Evolutionary conservation across 257 asterid species (phyloP), one percentile per base, ranked within the genome.

Genomic region (Cordia subcordata): DNA sequence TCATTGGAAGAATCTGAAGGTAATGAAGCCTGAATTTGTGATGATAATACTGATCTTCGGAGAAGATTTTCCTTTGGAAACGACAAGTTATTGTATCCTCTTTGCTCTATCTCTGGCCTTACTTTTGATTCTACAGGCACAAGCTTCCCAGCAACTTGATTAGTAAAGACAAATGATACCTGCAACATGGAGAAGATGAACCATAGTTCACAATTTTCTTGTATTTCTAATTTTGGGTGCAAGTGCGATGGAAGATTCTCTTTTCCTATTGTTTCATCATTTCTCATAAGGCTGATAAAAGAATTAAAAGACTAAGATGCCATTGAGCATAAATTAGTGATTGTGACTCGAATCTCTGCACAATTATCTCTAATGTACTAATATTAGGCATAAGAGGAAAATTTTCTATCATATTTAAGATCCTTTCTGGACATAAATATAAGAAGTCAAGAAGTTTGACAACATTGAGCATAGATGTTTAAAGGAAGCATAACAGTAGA

Each of bases 111-210:
- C 56, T 51, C 63, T 51, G 81, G 69, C 68, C 73, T 84, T 57
- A 54, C 45, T 11, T 62, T 42, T 55, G 99, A 81, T 77, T 88
- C 99, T 23, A 88, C 49, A 21, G 99, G 97, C 60, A 79, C 86
- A 53, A 92, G 95, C 80, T 92, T 92, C 68, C 99, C 99, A 11
- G 57, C 88, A 44, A 92, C 82, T 87, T 92, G 97, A 73, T 85
- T 82, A 42, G 94, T 88, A 71, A 92, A 92, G 52, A 92, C 96
- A 82, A 88, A 92, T 15, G 99, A 86, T 60, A 92, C 94, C 97
- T 92, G 85, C 70, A 76, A 65, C 20, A 57, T 33, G 40, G 12
- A 33, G 62, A 67, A 57, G 20, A 64, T 21, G 35, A 58, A 55
- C 44, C 44, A 27, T 15, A 10, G 11, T 22, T 12, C 21, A 60